Base-by-base conservation (phyloP, 208 protist genomes). In the Leptomonas seymouri region DNA sequence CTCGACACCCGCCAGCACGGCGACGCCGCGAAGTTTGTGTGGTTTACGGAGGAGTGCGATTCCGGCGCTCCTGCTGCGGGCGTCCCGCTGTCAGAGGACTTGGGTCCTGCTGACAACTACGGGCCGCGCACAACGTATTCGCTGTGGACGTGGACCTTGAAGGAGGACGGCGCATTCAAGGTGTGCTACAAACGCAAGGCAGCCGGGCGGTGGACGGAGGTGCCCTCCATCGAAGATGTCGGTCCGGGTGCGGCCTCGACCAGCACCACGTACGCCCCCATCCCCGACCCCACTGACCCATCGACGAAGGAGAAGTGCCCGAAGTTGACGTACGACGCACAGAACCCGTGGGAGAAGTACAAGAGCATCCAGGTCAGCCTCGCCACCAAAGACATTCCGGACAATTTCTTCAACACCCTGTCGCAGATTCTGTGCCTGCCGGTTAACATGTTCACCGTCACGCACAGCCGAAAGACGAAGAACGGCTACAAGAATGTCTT, bases 1-100 rank as follows among this genome's bases (percentile, higher is more conserved):
- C 81, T 95, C 21, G 84, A 93, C 80, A 93, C 89, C 15, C 84
- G 89, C 11, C 51, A 69, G 8, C 55, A 65, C 18, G 86, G 84
- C 2, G 87, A 95, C 78, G 28, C 56, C 21, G 87, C 87, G 15
- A 95, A 93, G 80, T 82, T 95, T 56, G 86, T 91, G 21, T 41
- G 64, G n/a, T 86, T 89, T n/a, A 45, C 21, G 23, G 74, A 85
- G 1, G 59, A 82, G 34, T 93, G 87, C 72, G 74, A 82, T 16
- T 61, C 34, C 20, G 87, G 80, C 18, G n/a, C 0, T 16, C 80
- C 90, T 11, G 86, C 90, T 1, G 87, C 79, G 21, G 87, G 90
- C 7, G 84, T 96, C 49, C 79, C 86, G 14, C 46, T 89, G 30
- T 56, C 45, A 0, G 74, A 77, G 15, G 67, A 89, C 51, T 78